phyloP scores from a whole-genome alignment of 352 stramenopile genomes.

The Nothophytophthora sp. region DNA sequence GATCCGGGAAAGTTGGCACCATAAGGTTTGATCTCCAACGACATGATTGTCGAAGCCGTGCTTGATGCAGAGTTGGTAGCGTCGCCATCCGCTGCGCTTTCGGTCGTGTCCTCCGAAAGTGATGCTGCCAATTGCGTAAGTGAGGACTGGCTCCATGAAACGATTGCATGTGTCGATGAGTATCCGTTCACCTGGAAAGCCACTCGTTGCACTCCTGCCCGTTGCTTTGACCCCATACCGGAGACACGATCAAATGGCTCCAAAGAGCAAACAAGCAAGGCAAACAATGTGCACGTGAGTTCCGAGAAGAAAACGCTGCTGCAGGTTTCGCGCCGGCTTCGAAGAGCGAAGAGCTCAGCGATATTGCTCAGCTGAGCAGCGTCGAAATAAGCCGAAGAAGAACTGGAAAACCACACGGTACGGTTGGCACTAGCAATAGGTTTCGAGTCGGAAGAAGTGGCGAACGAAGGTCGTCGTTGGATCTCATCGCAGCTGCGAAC shows the following conservation, averaged over 20 bases:
- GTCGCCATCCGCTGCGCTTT: background rate
- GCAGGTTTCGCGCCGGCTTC: constrained; percentile 30
- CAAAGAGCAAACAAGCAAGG: constrained; percentile 14
- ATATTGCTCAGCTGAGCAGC: constrained; percentile 25
- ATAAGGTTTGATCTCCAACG: constrained; percentile 16
- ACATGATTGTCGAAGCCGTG: constrained; percentile 2
- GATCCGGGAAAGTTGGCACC: background rate
- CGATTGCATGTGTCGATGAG: constrained; percentile 30
- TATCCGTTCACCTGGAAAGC: constrained; percentile 24
- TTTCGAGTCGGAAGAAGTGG: background rate
- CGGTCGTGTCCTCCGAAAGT: background rate
- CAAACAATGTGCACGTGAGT: constrained; percentile 30
- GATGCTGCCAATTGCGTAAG: background rate
- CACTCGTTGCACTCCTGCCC: background rate
- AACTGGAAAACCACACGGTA: background rate
- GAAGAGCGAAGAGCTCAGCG: constrained; percentile 30
- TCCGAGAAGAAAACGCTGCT: constrained; percentile 36
- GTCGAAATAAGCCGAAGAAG: background rate
- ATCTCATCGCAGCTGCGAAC: background rate
- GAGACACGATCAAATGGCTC: background rate
- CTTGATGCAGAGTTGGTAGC: background rate
- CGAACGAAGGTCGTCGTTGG: background rate
- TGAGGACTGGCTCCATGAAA: constrained; percentile 27
- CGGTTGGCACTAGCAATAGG: background rate
- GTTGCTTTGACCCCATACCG: background rate